Evolutionary conservation across 305 asterid species (phyloP).

Genomic region (Fraxinus xanthoxyloides): DNA sequence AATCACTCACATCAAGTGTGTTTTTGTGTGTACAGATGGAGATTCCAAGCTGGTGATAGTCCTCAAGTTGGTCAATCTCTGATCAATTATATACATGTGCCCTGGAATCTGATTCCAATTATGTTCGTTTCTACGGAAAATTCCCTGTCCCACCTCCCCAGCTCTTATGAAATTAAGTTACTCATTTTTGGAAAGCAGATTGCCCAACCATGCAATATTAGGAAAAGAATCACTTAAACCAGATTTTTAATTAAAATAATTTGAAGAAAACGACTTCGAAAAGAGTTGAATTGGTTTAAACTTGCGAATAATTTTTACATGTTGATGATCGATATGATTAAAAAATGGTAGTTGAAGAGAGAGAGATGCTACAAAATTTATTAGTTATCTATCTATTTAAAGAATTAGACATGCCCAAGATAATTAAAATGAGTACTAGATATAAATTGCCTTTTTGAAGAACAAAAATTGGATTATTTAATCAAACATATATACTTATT

Average conservation of each 20-base stretch:
- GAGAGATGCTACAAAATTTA: too few relatives aligned
- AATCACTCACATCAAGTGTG: not conserved
- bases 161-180: not conserved
- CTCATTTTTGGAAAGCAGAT: not conserved
- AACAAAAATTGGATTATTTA: not conserved
- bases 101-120: slow-evolving; percentile 4
- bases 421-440: not conserved
- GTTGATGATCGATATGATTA: too few relatives aligned
- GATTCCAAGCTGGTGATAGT: not conserved
- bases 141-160: not conserved
- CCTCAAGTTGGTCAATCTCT: not conserved
- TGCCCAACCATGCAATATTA: not conserved
- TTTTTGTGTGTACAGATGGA: not conserved
- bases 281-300: not conserved
- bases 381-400: too few relatives aligned
- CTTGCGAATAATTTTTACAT: not conserved
- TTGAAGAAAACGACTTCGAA: not conserved
- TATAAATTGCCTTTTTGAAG: not conserved
- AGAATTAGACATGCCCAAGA: too few relatives aligned
- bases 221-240: not conserved
- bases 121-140: not conserved
- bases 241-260: not conserved
- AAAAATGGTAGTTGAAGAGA: too few relatives aligned
- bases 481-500: too few relatives aligned
- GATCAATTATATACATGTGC: not conserved